phyloP scores from a whole-genome alignment of 208 protist species.

The Balamuthia mandrillaris region DNA sequence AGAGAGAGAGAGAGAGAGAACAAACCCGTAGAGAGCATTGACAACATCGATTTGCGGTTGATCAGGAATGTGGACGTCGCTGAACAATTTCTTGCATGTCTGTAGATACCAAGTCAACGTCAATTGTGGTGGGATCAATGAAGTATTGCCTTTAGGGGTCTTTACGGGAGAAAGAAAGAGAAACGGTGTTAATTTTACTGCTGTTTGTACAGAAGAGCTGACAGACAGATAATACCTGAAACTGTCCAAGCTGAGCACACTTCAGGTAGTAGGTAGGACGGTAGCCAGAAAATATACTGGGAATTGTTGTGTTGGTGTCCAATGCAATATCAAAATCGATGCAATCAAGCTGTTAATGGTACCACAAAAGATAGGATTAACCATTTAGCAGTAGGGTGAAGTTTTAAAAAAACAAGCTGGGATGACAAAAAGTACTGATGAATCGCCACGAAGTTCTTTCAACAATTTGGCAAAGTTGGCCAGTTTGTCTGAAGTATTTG shows the following conservation, averaged over 20 bases:
- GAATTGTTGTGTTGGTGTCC: neutral
- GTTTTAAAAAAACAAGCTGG: neutral
- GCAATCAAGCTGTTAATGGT: neutral
- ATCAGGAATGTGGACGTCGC: neutral
- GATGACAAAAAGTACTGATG: neutral
- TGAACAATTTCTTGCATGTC: constrained; percentile 25
- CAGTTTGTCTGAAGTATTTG: neutral
- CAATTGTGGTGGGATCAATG: neutral
- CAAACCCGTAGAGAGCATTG: constrained; percentile 14
- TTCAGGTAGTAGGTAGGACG: constrained; percentile 37
- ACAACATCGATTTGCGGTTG: neutral
- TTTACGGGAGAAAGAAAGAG: neutral
- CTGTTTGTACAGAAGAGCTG: neutral
- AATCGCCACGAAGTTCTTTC: neutral
- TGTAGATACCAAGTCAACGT: neutral
- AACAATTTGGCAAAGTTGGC: neutral
- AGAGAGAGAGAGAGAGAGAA: neutral
- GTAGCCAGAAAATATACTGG: neutral
- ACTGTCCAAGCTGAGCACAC: constrained; percentile 30
- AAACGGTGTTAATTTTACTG: neutral
- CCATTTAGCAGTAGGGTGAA: neutral
- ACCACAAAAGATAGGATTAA: neutral
- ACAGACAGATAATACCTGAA: neutral
- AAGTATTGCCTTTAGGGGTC: neutral
- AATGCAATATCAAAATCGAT: constrained; percentile 1